A percentile compares a stretch with the other conserved stretches of the same genome.
phyloP scores from a whole-genome alignment of 441 rosid species.

The Gossypium lobatum region DNA sequence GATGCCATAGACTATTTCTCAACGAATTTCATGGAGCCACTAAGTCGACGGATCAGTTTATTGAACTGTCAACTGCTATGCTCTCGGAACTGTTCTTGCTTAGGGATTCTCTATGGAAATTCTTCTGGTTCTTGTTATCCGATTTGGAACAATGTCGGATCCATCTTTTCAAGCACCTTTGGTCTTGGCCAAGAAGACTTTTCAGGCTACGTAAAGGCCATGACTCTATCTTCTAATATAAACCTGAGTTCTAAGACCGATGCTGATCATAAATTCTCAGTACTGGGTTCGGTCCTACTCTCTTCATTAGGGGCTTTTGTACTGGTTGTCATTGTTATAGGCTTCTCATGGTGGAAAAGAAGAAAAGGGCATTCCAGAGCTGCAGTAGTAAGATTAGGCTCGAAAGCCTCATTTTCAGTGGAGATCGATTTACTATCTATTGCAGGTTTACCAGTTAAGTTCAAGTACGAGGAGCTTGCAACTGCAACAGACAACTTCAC shows the following conservation, averaged over 20 bases:
- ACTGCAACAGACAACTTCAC: conserved; percentile 70
- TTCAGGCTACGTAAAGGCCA: conserved; percentile 41
- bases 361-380: conserved; percentile 25
- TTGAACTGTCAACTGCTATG: conserved; percentile 57
- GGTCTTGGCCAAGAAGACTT: conserved; percentile 15
- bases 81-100: conserved; percentile 57
- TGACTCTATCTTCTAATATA: not conserved
- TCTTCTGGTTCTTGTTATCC: conserved; percentile 60
- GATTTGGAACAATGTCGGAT: conserved; percentile 53
- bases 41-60: conserved; percentile 30
- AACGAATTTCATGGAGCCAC: conserved; percentile 42
- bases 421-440: conserved; percentile 62
- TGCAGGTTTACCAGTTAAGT: conserved; percentile 74
- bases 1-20: conserved; percentile 51
- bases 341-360: conserved; percentile 57
- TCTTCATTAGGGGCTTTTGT: conserved; percentile 42
- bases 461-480: conserved; percentile 60
- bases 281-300: conserved; percentile 51
- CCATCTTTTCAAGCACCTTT: conserved; percentile 29
- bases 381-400: conserved; percentile 27
- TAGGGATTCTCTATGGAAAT: conserved; percentile 52
- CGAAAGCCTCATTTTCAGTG: conserved; percentile 36
- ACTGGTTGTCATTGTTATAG: conserved; percentile 16
- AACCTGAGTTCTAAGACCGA: not conserved
- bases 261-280: conserved; percentile 34